Conservation (phyloP, 2,329 filamentous ascomycete species). For the Fusarium nodosum region DNA sequence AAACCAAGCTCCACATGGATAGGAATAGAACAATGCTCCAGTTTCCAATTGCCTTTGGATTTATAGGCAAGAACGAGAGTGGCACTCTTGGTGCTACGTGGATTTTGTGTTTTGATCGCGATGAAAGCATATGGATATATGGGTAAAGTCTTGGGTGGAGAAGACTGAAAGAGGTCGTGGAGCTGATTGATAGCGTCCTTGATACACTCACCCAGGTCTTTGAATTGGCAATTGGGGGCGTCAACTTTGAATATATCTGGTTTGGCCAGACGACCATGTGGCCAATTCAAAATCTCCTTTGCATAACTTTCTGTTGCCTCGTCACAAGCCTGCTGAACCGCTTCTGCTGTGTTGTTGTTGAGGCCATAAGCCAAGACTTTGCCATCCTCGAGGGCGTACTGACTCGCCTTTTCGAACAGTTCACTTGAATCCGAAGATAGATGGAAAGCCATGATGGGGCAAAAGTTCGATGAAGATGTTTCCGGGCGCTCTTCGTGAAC, state of each 20-base stretch:
- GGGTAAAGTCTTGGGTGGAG: not conserved
- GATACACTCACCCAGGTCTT: fast-evolving
- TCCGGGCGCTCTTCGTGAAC: not conserved
- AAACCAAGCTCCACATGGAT: not conserved
- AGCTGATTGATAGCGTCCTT: fast-evolving
- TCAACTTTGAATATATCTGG: no score
- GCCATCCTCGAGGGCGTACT: not conserved
- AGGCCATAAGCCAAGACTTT: fast-evolving
- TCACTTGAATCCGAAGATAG: not conserved
- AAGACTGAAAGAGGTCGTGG: not conserved
- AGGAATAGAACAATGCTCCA: not conserved
- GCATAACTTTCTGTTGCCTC: not conserved
- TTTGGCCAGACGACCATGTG: not conserved
- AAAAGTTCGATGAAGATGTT: not conserved
- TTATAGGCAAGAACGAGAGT: not conserved
- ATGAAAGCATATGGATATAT: not conserved
- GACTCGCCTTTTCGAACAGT: not conserved
- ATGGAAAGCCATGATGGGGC: not conserved
- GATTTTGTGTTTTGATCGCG: not conserved
- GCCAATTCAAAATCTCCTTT: not conserved
- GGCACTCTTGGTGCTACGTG: fast-evolving
- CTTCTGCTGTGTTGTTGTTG: fast-evolving
- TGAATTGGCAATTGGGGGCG: no score
- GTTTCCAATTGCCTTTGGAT: not conserved
- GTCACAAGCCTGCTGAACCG: not conserved